A percentile compares a stretch with the other conserved stretches of the same genome.
phyloP scores from a whole-genome alignment of 768 basidiomycete species.

The Leucocoprinus leucothites region DNA sequence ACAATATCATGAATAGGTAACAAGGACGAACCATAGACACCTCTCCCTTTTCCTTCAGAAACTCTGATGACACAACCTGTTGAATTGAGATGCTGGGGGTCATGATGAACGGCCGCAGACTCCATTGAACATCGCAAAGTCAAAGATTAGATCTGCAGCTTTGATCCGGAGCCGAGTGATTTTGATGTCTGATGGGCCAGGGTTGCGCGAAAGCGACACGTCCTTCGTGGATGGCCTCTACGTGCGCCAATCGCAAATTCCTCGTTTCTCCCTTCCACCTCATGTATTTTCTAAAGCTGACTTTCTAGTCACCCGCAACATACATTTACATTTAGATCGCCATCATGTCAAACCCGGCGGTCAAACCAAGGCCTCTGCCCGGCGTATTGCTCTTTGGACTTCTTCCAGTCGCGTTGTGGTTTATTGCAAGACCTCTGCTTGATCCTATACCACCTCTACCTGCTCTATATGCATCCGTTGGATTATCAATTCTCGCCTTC shows the following conservation, averaged over 20 bases:
- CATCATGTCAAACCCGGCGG: slow-evolving; percentile 4
- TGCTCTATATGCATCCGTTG: slow-evolving; percentile 73
- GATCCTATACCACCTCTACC: slow-evolving; percentile 69
- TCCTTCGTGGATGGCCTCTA: background rate
- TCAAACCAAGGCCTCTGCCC: slow-evolving; percentile 47
- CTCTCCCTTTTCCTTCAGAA: slow-evolving; percentile 50
- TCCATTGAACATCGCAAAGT: slow-evolving; percentile 4
- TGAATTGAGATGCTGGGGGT: slow-evolving; percentile 38
- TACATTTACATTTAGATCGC: background rate
- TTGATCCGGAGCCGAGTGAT: slow-evolving; percentile 8
- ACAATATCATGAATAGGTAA: background rate
- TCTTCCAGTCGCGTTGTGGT: slow-evolving; percentile 69
- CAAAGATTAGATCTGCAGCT: slow-evolving; percentile 11
- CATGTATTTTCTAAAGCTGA: background rate
- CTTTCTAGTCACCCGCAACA: background rate
- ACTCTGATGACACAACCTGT: slow-evolving; percentile 46
- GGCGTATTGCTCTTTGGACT: slow-evolving; percentile 52
- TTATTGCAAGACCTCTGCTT: slow-evolving; percentile 67
- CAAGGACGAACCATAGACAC: slow-evolving; percentile 54
- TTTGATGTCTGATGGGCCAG: background rate
- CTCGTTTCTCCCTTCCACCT: background rate
- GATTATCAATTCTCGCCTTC: slow-evolving; percentile 83
- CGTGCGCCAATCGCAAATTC: background rate
- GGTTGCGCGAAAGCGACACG: slow-evolving; percentile 4
- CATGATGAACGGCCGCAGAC: slow-evolving; percentile 4